Evolutionary conservation across 2,329 filamentous ascomycete genomes (phyloP), one percentile per base, ranked within the genome.

Genomic region (Colletotrichum somersetense): DNA sequence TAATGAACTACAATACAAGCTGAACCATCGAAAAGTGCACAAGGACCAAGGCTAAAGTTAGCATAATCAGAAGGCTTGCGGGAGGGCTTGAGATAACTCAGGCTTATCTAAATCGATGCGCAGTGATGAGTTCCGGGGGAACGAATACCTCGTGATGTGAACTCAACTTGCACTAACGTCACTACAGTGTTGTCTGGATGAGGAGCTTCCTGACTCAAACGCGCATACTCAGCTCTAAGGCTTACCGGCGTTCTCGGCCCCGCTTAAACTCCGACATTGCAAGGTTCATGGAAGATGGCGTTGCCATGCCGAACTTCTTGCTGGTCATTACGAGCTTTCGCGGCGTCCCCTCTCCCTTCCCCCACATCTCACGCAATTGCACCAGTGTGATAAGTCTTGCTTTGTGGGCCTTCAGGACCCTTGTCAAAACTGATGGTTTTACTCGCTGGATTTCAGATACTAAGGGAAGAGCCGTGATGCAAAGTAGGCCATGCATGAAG

Each of bases 131-230:
- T 20, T 44, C 42, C 16, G 42, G 3, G 42, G 6, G 6, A 44
- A 52, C 50, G 57, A 58, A 30, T 14, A 4, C 23, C 64, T 58
- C 57, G 26, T 48, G 18, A 44, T 30, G 14, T 16, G 38, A 23
- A 61, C 14, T 30, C 30, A 26, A 40, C 42, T 14, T 50, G 38
- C 52, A n/a, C 44, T 53, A 63, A 62, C 58, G 65, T 38, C 52
- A 58, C 30, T 68, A 53, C 65, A 44, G 58, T 52, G 57, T 20
- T 40, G 20, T 12, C 40, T 30, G 23, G 46, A 55, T 26, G 44
- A 53, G 64, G 58, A 23, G 61, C 50, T 53, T 56, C 65, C 58
- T 63, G 69, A 71, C 57, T 68, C 69, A 68, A 55, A 66, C 65
- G 52, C 50, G 40, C 50, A 38, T 42, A 3, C 20, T 44, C 6